phyloP scores from a whole-genome alignment of 345 rosid species.

The Citrus reticulata region DNA sequence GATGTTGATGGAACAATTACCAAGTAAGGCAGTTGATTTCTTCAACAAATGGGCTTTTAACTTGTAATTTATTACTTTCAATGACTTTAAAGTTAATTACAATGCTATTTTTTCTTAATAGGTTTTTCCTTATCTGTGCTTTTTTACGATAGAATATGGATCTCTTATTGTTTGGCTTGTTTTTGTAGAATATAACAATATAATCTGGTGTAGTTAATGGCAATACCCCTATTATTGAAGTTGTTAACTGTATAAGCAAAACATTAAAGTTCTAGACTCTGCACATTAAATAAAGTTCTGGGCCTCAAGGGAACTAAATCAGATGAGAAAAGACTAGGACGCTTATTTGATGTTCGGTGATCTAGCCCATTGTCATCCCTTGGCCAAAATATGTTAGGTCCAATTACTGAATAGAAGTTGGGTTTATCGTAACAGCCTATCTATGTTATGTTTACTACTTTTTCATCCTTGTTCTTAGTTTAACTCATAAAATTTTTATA shows the following conservation, averaged over 20 bases:
- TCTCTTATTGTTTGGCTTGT: not conserved
- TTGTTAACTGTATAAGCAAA: not conserved
- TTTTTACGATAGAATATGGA: not conserved
- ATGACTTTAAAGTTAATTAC: not conserved
- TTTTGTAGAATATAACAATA: not conserved
- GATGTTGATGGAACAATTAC: slow-evolving; percentile 98
- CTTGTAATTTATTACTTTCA: not conserved
- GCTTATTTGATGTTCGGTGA: not conserved
- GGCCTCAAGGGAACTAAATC: not conserved
- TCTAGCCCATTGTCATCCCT: not conserved
- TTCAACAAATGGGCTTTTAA: not conserved
- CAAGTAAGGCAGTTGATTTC: slow-evolving; percentile 40
- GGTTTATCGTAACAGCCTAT: not conserved
- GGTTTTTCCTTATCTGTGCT: not conserved
- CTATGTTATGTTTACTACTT: not conserved
- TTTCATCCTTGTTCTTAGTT: not conserved
- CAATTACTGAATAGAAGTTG: not conserved
- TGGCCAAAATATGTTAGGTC: not conserved
- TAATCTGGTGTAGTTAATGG: not conserved
- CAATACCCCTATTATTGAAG: not conserved
- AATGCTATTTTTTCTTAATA: not conserved
- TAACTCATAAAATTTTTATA: not conserved
- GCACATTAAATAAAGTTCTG: not conserved
- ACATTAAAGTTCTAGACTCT: not conserved
- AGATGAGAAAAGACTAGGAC: not conserved